Evolutionary conservation across 345 rosid genomes (phyloP), one percentile per base, ranked within the genome.

Genomic region (Citropsis articulata): DNA sequence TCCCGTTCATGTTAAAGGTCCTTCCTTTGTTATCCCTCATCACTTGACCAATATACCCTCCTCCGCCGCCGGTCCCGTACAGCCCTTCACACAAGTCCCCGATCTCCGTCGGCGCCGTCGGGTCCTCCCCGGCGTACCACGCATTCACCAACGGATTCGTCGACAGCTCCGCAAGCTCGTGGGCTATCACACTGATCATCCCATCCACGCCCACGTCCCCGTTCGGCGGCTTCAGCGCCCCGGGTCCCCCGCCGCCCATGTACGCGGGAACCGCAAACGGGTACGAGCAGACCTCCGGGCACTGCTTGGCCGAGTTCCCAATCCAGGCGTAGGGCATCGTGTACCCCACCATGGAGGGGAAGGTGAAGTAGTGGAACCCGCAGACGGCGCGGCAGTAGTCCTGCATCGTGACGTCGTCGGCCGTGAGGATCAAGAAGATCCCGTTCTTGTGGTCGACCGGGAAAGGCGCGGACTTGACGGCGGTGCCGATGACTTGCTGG

Each of bases 71-170:
- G 3, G 87, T 94, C 14, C 99, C 99, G 80, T 96, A 96, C 82
- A 92, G 48, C 3, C 98, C 99, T 61, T 96, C 97, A 25, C 98
- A 94, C 24, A 92, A 56, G 73, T 94, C 97, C 6, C 91, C 98
- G 0, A 92, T 96, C 87, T 92, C 99, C 33, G 94, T 91, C 71
- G 99, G 99, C 7, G 98, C 94, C 13, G 94, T 94, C 14, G 99
- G 99, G 42, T 96, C 99, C 78, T 92, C 97, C 9, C 99, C 99
- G 18, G 99, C 99, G 74, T 96, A 96, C 99, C 99, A 96, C 1
- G 98, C 99, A 61, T 96, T 96, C 63, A 94, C 89, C 71, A 96
- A 64, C 2, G 99, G 99, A 68, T 96, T 96, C 16, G 98, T 87
- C 2, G 97, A 69, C 31, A 96, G 84, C 81, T 96, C 99, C 0